Conservation (phyloP, 2,329 filamentous ascomycete genomes). For the Colletotrichum tanaceti region DNA sequence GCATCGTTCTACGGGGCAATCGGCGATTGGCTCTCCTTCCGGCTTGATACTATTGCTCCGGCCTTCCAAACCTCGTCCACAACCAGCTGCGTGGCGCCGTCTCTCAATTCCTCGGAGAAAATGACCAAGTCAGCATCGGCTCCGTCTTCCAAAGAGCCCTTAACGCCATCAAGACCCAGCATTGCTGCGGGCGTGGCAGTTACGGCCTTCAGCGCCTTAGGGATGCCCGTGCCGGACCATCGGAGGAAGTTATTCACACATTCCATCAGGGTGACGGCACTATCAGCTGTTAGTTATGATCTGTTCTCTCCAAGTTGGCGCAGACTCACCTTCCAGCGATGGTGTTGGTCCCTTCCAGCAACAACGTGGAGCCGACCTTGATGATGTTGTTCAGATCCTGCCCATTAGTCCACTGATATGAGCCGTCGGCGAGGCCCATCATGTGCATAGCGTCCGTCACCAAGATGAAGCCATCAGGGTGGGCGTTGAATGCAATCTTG, state of each 20-base stretch:
- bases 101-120: slow-evolving; percentile 65
- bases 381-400: slow-evolving; percentile 68
- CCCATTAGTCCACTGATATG: slow-evolving; percentile 87
- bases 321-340: slow-evolving; percentile 78
- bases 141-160: slow-evolving; percentile 73
- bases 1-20: slow-evolving; percentile 19
- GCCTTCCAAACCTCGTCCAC: slow-evolving; percentile 88
- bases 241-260: slow-evolving; percentile 85
- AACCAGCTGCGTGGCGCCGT: slow-evolving; percentile 63
- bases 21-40: slow-evolving; percentile 37
- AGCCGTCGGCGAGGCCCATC: slow-evolving; percentile 84
- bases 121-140: slow-evolving; percentile 78
- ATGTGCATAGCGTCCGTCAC: slow-evolving; percentile 95
- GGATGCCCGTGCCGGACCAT: slow-evolving; percentile 76
- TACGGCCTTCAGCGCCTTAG: slow-evolving; percentile 77
- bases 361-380: slow-evolving; percentile 78
- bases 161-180: slow-evolving; percentile 74
- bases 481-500: slow-evolving; percentile 88
- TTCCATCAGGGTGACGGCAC: slow-evolving; percentile 79
- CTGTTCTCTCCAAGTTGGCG: slow-evolving; percentile 3
- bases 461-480: slow-evolving; percentile 85
- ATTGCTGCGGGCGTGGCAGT: slow-evolving; percentile 82
- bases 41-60: slow-evolving; percentile 63
- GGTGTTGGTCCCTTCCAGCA: slow-evolving; percentile 80
- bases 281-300: slow-evolving; percentile 46